Conservation (phyloP, 176 grass and related monocot genomes). For the Microstegium vimineum region DNA sequence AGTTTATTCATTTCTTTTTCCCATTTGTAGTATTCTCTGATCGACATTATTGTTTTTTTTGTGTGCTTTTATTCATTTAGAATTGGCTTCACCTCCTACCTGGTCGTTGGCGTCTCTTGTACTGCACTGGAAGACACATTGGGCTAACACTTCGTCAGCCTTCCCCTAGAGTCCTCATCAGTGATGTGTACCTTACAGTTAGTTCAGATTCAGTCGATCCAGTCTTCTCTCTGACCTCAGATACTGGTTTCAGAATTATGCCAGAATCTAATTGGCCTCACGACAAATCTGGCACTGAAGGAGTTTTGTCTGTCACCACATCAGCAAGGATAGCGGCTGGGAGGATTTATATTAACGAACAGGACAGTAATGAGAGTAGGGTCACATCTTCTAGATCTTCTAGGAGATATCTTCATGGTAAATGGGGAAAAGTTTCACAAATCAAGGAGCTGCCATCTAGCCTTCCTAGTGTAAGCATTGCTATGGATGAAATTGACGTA, state of each 20-base stretch:
- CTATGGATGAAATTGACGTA: slow-evolving; percentile 45
- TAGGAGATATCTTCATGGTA: slow-evolving; percentile 39
- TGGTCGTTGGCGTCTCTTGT: slow-evolving; percentile 83
- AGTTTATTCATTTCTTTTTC: background rate
- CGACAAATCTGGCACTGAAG: slow-evolving; percentile 68
- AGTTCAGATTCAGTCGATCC: slow-evolving; percentile 16
- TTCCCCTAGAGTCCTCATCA: slow-evolving; percentile 59
- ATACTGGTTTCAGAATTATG: slow-evolving; percentile 87
- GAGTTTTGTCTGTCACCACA: slow-evolving; percentile 51
- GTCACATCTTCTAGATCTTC: slow-evolving; percentile 13
- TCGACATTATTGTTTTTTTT: slow-evolving; percentile 10
- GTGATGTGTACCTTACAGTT: slow-evolving; percentile 60
- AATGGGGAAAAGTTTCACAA: slow-evolving; percentile 46
- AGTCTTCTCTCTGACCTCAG: slow-evolving; percentile 48
- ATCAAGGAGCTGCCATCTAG: slow-evolving; percentile 64
- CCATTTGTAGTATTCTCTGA: slow-evolving; percentile 4
- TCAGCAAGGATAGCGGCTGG: slow-evolving; percentile 56
- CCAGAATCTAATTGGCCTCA: slow-evolving; percentile 73
- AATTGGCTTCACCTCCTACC: slow-evolving; percentile 64
- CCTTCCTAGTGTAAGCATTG: slow-evolving; percentile 51
- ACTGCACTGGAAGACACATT: slow-evolving; percentile 86
- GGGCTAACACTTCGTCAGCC: slow-evolving; percentile 85
- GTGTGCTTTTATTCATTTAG: slow-evolving; percentile 42
- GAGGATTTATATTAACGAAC: slow-evolving; percentile 53
- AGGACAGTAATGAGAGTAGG: slow-evolving; percentile 29